Evolutionary conservation across 305 asterid species (phyloP).

Genomic region (Solanum hybrid): DNA sequence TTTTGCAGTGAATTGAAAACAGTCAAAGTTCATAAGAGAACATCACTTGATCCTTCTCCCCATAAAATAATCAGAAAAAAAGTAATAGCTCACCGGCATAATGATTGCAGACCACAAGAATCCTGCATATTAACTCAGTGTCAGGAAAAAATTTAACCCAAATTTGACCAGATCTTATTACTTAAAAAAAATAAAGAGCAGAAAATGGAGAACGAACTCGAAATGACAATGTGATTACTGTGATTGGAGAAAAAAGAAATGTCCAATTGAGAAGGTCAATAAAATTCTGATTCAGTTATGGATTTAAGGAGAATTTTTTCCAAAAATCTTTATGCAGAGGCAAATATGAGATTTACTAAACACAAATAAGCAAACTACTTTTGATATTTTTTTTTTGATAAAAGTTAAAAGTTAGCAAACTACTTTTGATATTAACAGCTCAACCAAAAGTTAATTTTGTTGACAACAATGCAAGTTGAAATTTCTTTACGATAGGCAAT

Average conservation of each 20-base stretch:
- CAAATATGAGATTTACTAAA: not conserved
- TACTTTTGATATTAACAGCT: not conserved
- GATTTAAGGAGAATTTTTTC: not conserved
- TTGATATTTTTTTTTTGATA: not conserved
- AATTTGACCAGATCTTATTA: not conserved
- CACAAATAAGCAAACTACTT: not conserved
- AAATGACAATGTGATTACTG: not conserved
- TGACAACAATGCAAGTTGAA: not conserved
- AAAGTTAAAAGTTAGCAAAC: not conserved
- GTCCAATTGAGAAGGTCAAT: not conserved
- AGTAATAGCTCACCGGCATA: slow-evolving; percentile 27
- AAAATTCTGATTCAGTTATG: not conserved
- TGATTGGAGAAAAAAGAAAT: not conserved
- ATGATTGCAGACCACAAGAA: slow-evolving; percentile 26
- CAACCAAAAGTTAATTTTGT: not conserved
- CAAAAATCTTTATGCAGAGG: not conserved
- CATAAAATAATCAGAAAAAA: not conserved
- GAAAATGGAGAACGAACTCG: not conserved
- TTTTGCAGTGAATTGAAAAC: not conserved
- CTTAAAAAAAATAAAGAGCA: slow-evolving; percentile 2
- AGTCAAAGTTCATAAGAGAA: not conserved
- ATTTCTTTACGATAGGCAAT: not conserved
- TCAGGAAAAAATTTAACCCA: slow-evolving; percentile 5
- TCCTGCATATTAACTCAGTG: slow-evolving; percentile 30
- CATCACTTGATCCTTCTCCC: not conserved